phyloP scores from a whole-genome alignment of 768 basidiomycete species.

The Mycena alexandri region DNA sequence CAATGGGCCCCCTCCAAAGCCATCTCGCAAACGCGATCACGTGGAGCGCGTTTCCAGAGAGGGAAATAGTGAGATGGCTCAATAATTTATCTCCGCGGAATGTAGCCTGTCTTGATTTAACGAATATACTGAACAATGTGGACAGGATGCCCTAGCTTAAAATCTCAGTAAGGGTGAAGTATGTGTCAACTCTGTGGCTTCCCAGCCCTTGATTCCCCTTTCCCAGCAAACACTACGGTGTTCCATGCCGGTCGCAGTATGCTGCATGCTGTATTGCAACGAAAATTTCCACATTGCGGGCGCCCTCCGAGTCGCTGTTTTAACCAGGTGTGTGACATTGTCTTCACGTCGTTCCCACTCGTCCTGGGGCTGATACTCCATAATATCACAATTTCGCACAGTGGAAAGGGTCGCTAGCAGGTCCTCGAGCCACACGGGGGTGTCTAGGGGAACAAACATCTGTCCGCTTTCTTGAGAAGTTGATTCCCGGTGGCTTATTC shows the following conservation, averaged over 20 bases:
- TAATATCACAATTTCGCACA: not conserved
- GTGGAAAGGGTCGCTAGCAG: conserved; percentile 4
- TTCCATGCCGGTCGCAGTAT: not conserved
- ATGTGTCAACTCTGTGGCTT: not conserved
- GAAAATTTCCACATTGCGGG: conserved; percentile 8
- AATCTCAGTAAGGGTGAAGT: no score
- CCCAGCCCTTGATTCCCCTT: conserved; percentile 12
- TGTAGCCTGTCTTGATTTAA: no score
- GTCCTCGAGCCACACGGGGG: not conserved
- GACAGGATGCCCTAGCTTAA: no score
- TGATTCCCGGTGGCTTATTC: no score
- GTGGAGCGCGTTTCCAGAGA: no score
- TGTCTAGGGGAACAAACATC: not conserved
- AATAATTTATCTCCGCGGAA: no score
- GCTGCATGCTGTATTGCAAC: not conserved
- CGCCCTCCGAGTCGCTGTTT: conserved; percentile 6
- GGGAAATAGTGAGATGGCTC: no score
- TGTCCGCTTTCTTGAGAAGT: not conserved
- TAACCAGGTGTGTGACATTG: not conserved
- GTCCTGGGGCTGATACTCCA: not conserved
- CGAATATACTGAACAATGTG: no score
- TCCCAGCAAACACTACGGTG: not conserved
- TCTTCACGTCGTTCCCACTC: not conserved
- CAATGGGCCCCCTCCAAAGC: no score
- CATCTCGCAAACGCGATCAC: no score